A percentile compares a stretch with the other conserved stretches of the same genome.
phyloP scores from a whole-genome alignment of 495 filamentous ascomycete genomes.

The Acidomyces sp. region DNA sequence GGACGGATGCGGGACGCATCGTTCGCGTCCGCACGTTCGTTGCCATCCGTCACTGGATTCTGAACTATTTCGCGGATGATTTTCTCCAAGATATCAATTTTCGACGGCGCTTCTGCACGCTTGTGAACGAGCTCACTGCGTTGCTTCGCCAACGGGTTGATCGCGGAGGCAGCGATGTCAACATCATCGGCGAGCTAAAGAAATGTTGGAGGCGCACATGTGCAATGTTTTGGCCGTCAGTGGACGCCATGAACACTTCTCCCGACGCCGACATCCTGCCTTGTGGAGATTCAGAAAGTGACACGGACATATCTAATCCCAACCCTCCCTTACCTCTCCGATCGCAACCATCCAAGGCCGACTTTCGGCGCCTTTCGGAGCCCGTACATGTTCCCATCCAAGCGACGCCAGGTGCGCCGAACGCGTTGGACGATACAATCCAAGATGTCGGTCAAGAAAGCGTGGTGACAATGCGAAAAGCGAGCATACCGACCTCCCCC shows the following conservation, averaged over 20 bases:
- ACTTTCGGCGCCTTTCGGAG: constrained; percentile 11
- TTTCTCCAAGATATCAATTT: constrained; percentile 75
- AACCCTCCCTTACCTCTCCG: constrained; percentile 32
- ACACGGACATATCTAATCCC: neutral
- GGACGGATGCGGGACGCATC: constrained; percentile 75
- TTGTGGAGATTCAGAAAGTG: neutral
- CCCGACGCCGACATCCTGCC: constrained; percentile 60
- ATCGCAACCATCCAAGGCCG: constrained; percentile 7
- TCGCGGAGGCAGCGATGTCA: constrained; percentile 62
- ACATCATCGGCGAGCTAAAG: constrained; percentile 87
- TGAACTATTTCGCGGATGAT: constrained; percentile 96
- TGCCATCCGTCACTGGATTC: constrained; percentile 90
- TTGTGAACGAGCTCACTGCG: constrained; percentile 63
- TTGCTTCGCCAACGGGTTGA: constrained; percentile 42
- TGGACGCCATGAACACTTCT: constrained; percentile 31
- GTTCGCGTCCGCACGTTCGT: constrained; percentile 94
- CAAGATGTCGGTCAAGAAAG: neutral
- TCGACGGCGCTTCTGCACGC: constrained; percentile 64
- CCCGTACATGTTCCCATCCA: constrained; percentile 10
- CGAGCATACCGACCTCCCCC: constrained; percentile 20
- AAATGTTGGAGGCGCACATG: constrained; percentile 94
- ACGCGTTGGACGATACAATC: neutral
- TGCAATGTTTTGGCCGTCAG: constrained; percentile 68
- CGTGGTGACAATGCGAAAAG: constrained; percentile 3
- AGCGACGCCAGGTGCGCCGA: neutral